Conservation (phyloP, 306 rosid genomes). For the Bauhinia variegata region DNA sequence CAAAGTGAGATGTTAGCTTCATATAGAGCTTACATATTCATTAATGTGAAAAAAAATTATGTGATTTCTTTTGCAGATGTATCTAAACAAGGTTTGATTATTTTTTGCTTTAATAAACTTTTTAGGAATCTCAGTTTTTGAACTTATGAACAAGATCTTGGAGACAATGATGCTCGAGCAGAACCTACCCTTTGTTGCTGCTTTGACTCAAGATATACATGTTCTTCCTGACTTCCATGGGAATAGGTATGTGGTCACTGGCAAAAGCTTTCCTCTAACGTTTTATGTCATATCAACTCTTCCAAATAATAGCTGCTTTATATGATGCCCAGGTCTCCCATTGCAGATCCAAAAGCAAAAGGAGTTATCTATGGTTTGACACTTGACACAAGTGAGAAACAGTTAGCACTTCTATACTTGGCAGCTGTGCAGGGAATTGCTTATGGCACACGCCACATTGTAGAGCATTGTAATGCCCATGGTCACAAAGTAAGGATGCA, state of each 20-base stretch:
- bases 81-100: constrained; percentile 21
- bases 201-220: constrained; percentile 81
- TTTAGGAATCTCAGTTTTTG: constrained; percentile 73
- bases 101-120: constrained; percentile 28
- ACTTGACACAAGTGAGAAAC: constrained; percentile 82
- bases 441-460: constrained; percentile 95
- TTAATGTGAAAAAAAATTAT: neutral
- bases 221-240: constrained; percentile 97
- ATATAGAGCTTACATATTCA: constrained; percentile 20
- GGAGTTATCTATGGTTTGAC: constrained; percentile 88
- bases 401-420: constrained; percentile 81
- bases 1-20: constrained; percentile 52
- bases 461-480: constrained; percentile 89
- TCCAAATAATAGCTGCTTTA: constrained; percentile 38
- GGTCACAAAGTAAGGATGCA: constrained; percentile 84
- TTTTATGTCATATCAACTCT: constrained; percentile 26
- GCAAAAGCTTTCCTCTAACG: constrained; percentile 22
- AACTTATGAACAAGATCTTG: constrained; percentile 81
- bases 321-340: constrained; percentile 74
- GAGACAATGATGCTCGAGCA: constrained; percentile 61
- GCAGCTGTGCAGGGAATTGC: constrained; percentile 93
- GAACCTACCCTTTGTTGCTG: constrained; percentile 72
- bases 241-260: constrained; percentile 68
- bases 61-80: constrained; percentile 3
- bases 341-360: constrained; percentile 91